Base-by-base conservation (phyloP, 306 rosid genomes). In the Trifolium pratense region DNA sequence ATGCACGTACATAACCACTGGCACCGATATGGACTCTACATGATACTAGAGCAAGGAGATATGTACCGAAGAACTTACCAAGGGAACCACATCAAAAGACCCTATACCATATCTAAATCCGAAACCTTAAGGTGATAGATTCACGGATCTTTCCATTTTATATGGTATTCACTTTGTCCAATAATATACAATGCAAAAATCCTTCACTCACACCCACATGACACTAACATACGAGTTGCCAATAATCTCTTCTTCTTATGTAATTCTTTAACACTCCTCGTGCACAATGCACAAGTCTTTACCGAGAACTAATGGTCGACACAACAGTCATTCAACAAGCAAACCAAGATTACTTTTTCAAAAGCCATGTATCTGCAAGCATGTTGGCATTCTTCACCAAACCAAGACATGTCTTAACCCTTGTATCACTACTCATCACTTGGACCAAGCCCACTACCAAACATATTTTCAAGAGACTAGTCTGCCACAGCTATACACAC, bases 1-100 rank as follows among this genome's bases (percentile, higher is more conserved):
- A 29, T 45, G 43, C 68, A 56, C 16, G 21, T 40, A 11, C 55
- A 34, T 25, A 29, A 49, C 48, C 20, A 29, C 45, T 23, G 55
- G 37, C 45, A 69, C 66, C 18, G 36, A 40, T 23, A 70, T 14
- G 60, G 63, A 48, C 39, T 53, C 53, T 51, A 31, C 36, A 67
- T 10, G 62, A 71, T 72, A 64, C 34, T 34, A 23, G 21, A 62
- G 57, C 59, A 37, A 23, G 70, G 60, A 61, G 16, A 61, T 73
- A 18, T 46, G n/a, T 46, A 29, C 17, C 23, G 6, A 61, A 31
- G 61, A 58, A 61, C 53, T 14, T 56, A 9, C 39, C 51, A 31
- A 29, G 60, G 68, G 46, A 57, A 58, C 31, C 25, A 60, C 69
- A 43, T 21, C 16, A 29, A 18, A 13, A 0, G 14, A 26, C 58